Evolutionary conservation across 148 eudicot species (phyloP), one percentile per base, ranked within the genome.

Genomic region (Rhododendron griersonianum): DNA sequence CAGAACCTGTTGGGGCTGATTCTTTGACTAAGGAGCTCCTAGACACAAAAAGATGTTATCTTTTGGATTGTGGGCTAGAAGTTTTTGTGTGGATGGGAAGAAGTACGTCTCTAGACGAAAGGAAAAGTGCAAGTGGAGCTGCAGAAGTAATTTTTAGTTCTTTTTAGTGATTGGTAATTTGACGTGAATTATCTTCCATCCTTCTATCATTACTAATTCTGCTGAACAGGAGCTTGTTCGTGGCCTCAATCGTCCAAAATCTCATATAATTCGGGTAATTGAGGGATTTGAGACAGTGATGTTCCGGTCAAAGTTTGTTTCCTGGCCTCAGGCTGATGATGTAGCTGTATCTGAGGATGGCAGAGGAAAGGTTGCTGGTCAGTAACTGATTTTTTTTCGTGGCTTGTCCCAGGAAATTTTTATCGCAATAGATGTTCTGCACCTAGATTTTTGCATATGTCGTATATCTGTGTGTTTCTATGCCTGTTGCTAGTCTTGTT

Each of bases 321-420:
- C 94, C 63, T 96, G 98, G 98, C 96, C 98, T 83, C 91, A 93
- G 87, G 87, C 90, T 89, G 79, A 93, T 71, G 87, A 91, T 85
- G 93, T 89, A 69, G 90, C 94, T 83, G 95, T 90, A 50, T 90
- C 98, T 79, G 96, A 96, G 91, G 98, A 96, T 89, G 98, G 98
- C 73, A 93, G 98, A 90, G 95, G 98, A 91, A 96, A 93, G 89
- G 98, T 96, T 88, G 98, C 98, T 87, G 98, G 98, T 96, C 50
- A 92, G 95, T 90, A 80, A 53, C 81, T 87, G 28, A 23, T 2
- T 83, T 14, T 81, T 81, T 76, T 55, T 55, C 6, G 15, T 48
- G 78, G 11, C 53, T 11, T 41, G 69, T 18, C 30, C 78, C 25
- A 45, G 28, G 61, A 51, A 77, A 45, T 76, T 61, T 16, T 82